A percentile compares a stretch with the other conserved stretches of the same genome.
phyloP scores from a whole-genome alignment of 257 asterid species.

The Cruciata laevipes region DNA sequence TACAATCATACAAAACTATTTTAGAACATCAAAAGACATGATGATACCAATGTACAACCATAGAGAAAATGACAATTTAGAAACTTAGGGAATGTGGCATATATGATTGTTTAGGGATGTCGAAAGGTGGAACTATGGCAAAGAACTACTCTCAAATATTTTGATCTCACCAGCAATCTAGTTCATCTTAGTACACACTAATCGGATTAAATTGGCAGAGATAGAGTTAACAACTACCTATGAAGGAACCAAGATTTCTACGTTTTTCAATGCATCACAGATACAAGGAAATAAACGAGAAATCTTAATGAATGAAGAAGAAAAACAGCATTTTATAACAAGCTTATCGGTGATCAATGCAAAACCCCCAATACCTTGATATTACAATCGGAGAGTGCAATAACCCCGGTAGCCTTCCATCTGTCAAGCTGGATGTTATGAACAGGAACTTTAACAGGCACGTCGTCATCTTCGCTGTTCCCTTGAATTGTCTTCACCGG shows the following conservation, averaged over 20 bases:
- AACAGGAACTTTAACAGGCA: conserved; percentile 19
- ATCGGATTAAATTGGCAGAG: background rate
- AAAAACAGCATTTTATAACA: background rate
- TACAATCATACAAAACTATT: background rate
- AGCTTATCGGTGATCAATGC: background rate
- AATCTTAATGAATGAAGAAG: background rate
- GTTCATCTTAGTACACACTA: background rate
- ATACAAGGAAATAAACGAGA: background rate
- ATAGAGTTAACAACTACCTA: background rate
- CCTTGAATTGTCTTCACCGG: conserved; percentile 18
- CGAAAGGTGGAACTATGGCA: background rate
- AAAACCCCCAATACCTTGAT: conserved; percentile 44
- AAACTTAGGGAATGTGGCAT: background rate
- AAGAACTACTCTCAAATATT: background rate
- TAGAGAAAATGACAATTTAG: no score
- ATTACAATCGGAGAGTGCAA: conserved; percentile 47
- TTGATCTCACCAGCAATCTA: background rate
- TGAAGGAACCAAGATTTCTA: background rate
- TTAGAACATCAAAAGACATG: background rate
- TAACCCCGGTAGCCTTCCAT: conserved; percentile 72
- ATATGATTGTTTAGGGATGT: background rate
- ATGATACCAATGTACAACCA: background rate
- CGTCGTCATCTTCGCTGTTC: conserved; percentile 21
- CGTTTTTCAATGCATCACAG: background rate
- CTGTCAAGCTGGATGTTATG: conserved; percentile 42